Evolutionary conservation across 1,284 basidiomycete genomes (phyloP).

Genomic region (Sporisorium reilianum): DNA sequence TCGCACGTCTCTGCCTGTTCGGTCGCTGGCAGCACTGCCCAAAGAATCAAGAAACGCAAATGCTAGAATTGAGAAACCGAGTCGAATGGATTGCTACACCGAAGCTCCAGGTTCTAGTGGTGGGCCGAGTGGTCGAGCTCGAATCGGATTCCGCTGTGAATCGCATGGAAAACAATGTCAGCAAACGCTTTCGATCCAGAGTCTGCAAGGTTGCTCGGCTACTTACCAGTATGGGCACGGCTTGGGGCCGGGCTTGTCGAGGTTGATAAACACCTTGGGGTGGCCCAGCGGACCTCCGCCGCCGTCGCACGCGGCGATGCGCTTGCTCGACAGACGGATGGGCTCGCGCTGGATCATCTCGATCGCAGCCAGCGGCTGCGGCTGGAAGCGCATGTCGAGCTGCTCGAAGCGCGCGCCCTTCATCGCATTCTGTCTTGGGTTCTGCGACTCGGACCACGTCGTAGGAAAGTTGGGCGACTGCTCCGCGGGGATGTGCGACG

Average conservation of each 20-base stretch:
- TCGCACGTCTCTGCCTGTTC: not conserved
- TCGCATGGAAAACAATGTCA: constrained; percentile 5
- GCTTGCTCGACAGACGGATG: constrained; percentile 80
- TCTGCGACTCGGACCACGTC: constrained; percentile 61
- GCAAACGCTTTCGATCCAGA: not conserved
- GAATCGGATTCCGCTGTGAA: constrained; percentile 54
- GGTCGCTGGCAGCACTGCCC: not conserved
- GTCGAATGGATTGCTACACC: not conserved
- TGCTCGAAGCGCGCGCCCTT: constrained; percentile 89
- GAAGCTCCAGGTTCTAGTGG: constrained; percentile 18
- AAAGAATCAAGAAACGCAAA: not conserved
- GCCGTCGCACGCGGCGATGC: constrained; percentile 91
- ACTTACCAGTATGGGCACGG: constrained; percentile 65
- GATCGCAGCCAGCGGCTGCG: constrained; percentile 90
- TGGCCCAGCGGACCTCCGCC: constrained; percentile 90
- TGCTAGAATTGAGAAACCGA: constrained; percentile 8
- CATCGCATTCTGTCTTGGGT: constrained; percentile 74
- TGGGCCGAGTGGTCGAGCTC: constrained; percentile 52
- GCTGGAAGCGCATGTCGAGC: constrained; percentile 85
- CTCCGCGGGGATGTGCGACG: constrained; percentile 44
- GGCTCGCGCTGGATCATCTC: constrained; percentile 88
- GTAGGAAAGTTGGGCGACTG: constrained; percentile 61
- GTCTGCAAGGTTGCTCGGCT: not conserved
- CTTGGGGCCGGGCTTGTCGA: constrained; percentile 73
- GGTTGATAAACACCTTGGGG: constrained; percentile 94